Base-by-base conservation (phyloP, 176 grass and related monocot genomes). In the Oryza longistaminata region DNA sequence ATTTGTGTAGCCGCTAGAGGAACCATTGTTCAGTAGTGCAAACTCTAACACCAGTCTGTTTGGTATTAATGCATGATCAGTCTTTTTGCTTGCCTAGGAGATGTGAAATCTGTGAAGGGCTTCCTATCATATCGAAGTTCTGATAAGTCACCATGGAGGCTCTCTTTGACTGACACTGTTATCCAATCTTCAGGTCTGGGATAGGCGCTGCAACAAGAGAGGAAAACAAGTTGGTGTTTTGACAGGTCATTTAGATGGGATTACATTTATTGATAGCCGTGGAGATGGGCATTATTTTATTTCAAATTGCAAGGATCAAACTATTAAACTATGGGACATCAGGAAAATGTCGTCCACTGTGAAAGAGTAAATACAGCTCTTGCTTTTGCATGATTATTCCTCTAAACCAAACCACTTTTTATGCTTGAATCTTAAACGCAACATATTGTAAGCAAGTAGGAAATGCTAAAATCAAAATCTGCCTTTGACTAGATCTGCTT, bases 231-330 rank as follows among this genome's bases (percentile, higher is more conserved):
- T 81, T 78, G 96, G 96, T 68, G 48, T 88, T 73, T 84, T 98
- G 77, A 87, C 89, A 75, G 96, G 96, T 70, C 96, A 98, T 84
- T 81, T 95, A 58, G 91, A 95, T 70, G 96, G 96, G 58, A 90
- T 98, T 77, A 98, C 93, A 83, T 95, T 87, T 87, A 95, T 98
- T 53, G 96, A 98, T 87, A 95, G 96, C 79, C 89, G 91, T 66
- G 87, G 93, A 5, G 93, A 98, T 49, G 96, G 96, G 15, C 87
- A 71, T 62, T 98, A 98, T 88, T 85, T 98, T 50, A 93, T 98
- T 71, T 98, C 93, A 42, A 98, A 98, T 48, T 80, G 96, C 81
- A 98, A 95, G 89, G 96, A 98, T 88, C 96, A 98, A 74, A 90
- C 91, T 77, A 95, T 91, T 55, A 98, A 98, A 82, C 91, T 98